Percentiles rank a stretch among this genome's conserved stretches.
Conservation (phyloP, 2,329 filamentous ascomycete genomes). For the Phaeosphaeriaceae sp. region DNA sequence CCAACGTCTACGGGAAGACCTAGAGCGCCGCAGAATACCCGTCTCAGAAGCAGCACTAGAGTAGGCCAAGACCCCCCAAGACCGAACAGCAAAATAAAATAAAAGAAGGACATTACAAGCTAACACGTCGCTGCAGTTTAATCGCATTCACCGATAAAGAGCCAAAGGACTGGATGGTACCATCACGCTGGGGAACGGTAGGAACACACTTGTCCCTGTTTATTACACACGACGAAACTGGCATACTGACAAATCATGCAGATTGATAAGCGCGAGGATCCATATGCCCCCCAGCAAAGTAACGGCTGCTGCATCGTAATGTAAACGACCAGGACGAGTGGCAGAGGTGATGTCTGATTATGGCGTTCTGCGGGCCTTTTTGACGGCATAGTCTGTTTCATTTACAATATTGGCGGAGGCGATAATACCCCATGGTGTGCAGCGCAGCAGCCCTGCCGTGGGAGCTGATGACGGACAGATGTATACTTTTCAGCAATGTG, state of each 20-base stretch:
- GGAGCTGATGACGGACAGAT: slow-evolving; percentile 35
- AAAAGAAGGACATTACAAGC: slow-evolving; percentile 20
- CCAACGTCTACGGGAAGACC: slow-evolving; percentile 91
- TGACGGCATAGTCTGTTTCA: slow-evolving; percentile 43
- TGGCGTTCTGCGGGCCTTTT: slow-evolving; percentile 48
- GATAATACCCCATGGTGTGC: slow-evolving; percentile 48
- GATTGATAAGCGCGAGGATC: slow-evolving; percentile 94
- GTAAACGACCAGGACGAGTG: slow-evolving; percentile 58
- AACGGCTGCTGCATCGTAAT: slow-evolving; percentile 95
- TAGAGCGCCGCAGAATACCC: slow-evolving; percentile 93
- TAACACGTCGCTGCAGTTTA: slow-evolving; percentile 65
- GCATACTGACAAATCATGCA: slow-evolving; percentile 43
- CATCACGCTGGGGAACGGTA: slow-evolving; percentile 90
- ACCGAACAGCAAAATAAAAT: too few relatives aligned
- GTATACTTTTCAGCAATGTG: slow-evolving; percentile 49
- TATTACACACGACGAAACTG: not conserved
- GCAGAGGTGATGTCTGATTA: slow-evolving; percentile 44
- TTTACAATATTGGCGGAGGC: slow-evolving; percentile 40
- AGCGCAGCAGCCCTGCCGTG: slow-evolving; percentile 25
- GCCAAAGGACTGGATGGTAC: slow-evolving; percentile 98
- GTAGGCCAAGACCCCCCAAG: slow-evolving; percentile 44
- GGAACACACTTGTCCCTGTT: slow-evolving; percentile 27
- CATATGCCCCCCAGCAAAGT: slow-evolving; percentile 95
- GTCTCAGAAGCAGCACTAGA: slow-evolving; percentile 84
- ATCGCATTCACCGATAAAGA: slow-evolving; percentile 95